Percentiles rank a stretch among this genome's conserved stretches.
Evolutionary conservation across 2,329 filamentous ascomycete genomes (phyloP).

Genomic region (Arthrobotrys conoides): DNA sequence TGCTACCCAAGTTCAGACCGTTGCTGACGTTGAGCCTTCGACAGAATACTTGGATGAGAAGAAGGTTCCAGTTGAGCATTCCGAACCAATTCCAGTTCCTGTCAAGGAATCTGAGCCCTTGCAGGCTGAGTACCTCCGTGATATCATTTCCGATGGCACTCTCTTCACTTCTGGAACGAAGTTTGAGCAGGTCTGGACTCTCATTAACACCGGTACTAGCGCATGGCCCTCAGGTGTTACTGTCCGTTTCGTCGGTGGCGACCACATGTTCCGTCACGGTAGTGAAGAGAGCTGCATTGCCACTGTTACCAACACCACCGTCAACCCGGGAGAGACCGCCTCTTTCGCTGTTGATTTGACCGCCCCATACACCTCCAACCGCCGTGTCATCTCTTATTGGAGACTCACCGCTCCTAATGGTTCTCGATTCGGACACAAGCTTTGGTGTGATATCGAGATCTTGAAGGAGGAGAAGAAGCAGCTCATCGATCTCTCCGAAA

Average conservation of each 20-base stretch:
- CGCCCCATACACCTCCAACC: constrained; percentile 74
- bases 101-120: constrained; percentile 66
- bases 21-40: constrained; percentile 78
- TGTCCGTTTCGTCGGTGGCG: constrained; percentile 91
- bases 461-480: constrained; percentile 64
- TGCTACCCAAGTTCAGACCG: constrained; percentile 78
- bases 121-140: constrained; percentile 80
- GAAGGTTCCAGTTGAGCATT: constrained; percentile 65
- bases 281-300: constrained; percentile 75
- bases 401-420: constrained; percentile 86
- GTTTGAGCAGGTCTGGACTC: constrained; percentile 91
- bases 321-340: constrained; percentile 81
- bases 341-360: constrained; percentile 88
- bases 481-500: constrained; percentile 54
- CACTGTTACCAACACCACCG: constrained; percentile 78
- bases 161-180: constrained; percentile 77
- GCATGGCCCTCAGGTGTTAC: constrained; percentile 91
- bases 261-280: constrained; percentile 95
- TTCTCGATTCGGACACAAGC: constrained; percentile 86
- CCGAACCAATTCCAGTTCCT: constrained; percentile 63
- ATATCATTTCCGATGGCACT: constrained; percentile 84
- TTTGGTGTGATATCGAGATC: constrained; percentile 94
- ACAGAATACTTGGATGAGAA: constrained; percentile 67
- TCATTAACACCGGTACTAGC: constrained; percentile 84
- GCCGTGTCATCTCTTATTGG: constrained; percentile 94